phyloP scores from a whole-genome alignment of 2,329 filamentous ascomycete species.

The Epichloe coenophiala region DNA sequence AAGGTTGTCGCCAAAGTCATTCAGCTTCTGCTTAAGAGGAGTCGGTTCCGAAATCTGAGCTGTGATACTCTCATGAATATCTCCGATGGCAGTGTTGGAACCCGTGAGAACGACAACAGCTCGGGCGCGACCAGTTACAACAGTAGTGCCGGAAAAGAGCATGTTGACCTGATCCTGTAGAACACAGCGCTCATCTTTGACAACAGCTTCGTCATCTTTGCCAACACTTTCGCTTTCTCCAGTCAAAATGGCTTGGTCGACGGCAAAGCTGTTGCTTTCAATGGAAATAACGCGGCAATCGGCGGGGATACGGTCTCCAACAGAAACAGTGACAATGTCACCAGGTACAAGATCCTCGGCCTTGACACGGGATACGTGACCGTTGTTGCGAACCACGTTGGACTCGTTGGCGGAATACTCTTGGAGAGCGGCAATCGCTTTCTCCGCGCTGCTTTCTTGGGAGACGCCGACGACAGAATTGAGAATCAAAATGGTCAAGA shows the following conservation, averaged over 20 bases:
- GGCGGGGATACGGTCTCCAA: conserved; percentile 87
- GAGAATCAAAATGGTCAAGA: conserved; percentile 89
- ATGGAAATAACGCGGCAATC: conserved; percentile 84
- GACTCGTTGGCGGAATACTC: conserved; percentile 98
- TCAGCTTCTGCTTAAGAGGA: conserved; percentile 94
- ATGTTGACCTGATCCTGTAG: conserved; percentile 97
- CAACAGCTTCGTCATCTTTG: conserved; percentile 56
- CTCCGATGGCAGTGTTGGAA: conserved; percentile 83
- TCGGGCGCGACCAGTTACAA: conserved; percentile 84
- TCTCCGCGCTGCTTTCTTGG: conserved; percentile 96
- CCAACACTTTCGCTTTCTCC: conserved; percentile 95
- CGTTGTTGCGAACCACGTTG: conserved; percentile 73
- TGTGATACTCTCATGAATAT: conserved; percentile 97
- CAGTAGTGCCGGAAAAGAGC: conserved; percentile 95
- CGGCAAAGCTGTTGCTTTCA: conserved; percentile 91
- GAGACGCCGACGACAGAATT: conserved; percentile 96
- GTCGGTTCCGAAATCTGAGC: conserved; percentile 97
- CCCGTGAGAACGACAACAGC: conserved; percentile 87
- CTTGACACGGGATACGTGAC: conserved; percentile 68
- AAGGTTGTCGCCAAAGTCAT: conserved; percentile 90
- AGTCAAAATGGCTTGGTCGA: conserved; percentile 94
- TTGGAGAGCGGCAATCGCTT: conserved; percentile 93
- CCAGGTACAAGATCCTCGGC: conserved; percentile 96
- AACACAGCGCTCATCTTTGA: conserved; percentile 73
- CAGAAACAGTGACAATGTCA: conserved; percentile 74